These are phyloP conservation scores for Cercospora citrullina DNA, from an alignment of 2,329 filamentous ascomycete genomes.

Conservation along the genomic window DNA sequence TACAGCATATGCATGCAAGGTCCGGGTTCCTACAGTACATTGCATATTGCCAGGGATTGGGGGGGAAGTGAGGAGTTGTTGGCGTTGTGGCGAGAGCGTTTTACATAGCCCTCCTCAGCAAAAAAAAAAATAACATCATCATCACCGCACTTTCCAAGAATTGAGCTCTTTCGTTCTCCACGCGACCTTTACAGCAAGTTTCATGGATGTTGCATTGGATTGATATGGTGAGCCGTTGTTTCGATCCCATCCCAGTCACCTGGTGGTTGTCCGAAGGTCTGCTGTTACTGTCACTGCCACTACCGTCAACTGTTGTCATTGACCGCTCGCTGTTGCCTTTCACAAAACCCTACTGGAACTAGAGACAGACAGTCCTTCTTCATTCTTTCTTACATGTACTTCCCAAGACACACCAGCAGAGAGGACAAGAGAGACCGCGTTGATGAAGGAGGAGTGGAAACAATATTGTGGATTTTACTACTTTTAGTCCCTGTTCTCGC, in stretches of 20 bases:
- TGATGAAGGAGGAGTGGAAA: too few species aligned
- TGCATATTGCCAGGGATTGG: conserved; percentile 1
- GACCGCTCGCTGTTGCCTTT: not conserved
- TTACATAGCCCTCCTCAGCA: not conserved
- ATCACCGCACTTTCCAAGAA: not conserved
- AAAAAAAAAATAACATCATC: not conserved
- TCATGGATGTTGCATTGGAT: conserved; percentile 10
- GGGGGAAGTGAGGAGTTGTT: not conserved
- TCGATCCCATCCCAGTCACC: not conserved
- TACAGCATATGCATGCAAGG: conserved; percentile 8
- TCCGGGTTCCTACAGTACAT: conserved; percentile 14
- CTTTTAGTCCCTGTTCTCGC: too few species aligned
- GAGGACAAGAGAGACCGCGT: too few species aligned
- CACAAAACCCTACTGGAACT: too few species aligned
- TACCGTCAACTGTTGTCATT: not conserved
- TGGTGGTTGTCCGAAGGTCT: not conserved
- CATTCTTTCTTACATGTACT: too few species aligned
- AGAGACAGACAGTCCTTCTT: too few species aligned
- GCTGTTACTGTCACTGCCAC: not conserved
- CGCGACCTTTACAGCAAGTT: not conserved
- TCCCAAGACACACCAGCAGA: too few species aligned
- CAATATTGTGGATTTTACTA: not conserved
- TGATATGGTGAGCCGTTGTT: not conserved
- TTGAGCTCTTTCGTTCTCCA: not conserved
- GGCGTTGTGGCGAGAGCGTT: not conserved